Base-by-base conservation (phyloP, 257 asterid genomes). In the Apocynum venetum region DNA sequence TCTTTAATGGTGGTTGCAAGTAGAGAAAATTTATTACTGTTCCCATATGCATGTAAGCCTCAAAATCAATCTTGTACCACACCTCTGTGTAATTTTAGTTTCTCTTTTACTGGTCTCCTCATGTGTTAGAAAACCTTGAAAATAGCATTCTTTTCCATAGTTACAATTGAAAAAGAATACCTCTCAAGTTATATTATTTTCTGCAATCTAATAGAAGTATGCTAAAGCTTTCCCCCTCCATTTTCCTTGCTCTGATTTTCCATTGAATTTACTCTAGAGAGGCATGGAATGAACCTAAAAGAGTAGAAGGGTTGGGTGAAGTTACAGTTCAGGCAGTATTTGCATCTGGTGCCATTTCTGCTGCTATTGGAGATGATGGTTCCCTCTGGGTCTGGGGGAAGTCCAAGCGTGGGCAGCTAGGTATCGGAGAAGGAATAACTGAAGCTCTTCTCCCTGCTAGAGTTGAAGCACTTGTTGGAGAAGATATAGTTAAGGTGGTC, bases 371-470 rank as follows among this genome's bases (percentile, higher is more conserved):
- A 80, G 92, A 90, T 13, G 98, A 90, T 78, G 98, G 99, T 19
- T 88, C 92, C 61, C 77, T 96, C 59, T 96, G 99, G 98, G 99
- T 91, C 19, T 96, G 98, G 99, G 99, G 98, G 71, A 88, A 84
- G 84, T 96, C 99, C 48, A 93, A 96, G 82, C 98, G 94, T 17
- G 99, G 99, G 72, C 98, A 91, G 81, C 87, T 96, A 35, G 99
- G 98, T 40, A 84, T 96, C 2, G 98, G 97, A 70, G 71, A 88
- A 79, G 89, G 82, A 73, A 78, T 86, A 60, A 80, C 78, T 3
- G 96, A 91, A 63, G 86, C 97, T 83, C 83, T 84, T 70, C 64
- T 80, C 43, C 99, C 99, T 40, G 70, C 91, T 41, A 86, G 85
- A 80, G 96, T 93, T 59, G 91, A 89, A 85, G 82, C 92, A 63